phyloP scores from a whole-genome alignment of 1,139 yeast genomes.

The Trichomonascaceae sp. region DNA sequence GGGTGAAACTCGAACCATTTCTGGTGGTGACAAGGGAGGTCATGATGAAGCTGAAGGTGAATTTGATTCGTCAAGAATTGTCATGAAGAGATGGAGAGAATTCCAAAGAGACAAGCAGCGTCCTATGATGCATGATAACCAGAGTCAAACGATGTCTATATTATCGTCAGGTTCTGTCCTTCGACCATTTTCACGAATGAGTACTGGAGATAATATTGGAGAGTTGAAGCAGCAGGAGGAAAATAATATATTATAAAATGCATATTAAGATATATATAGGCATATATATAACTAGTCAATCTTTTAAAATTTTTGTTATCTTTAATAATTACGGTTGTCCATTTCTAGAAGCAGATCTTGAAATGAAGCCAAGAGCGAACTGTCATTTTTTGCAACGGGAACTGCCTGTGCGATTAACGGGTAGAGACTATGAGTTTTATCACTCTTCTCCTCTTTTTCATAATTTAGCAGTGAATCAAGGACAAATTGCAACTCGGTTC shows the following conservation, averaged over 20 bases:
- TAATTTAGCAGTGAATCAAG: conserved; percentile 15
- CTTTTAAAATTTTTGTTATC: neutral
- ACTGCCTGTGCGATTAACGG: conserved; percentile 17
- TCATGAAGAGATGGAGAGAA: conserved; percentile 92
- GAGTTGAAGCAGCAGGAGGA: conserved; percentile 6
- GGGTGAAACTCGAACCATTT: conserved; percentile 93
- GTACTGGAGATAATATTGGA: neutral
- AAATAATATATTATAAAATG: neutral
- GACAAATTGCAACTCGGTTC: conserved; percentile 39
- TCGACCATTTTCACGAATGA: conserved; percentile 1
- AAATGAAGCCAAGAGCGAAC: conserved; percentile 9
- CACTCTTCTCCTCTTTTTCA: neutral
- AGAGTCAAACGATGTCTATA: conserved; percentile 4
- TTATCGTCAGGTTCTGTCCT: conserved; percentile 2
- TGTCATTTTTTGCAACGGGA: conserved; percentile 18
- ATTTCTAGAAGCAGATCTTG: conserved; percentile 7
- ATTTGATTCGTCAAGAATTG: conserved; percentile 81
- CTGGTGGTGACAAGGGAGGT: conserved; percentile 58
- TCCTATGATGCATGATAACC: conserved; percentile 4
- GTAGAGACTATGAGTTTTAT: conserved; percentile 6
- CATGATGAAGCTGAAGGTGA: conserved; percentile 72
- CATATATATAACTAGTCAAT: neutral
- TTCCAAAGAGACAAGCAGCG: conserved; percentile 58
- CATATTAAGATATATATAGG: conserved; percentile 2
- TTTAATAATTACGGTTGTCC: neutral